Conservation (phyloP, 73 alveolate species). For the Halteria grandinella region DNA sequence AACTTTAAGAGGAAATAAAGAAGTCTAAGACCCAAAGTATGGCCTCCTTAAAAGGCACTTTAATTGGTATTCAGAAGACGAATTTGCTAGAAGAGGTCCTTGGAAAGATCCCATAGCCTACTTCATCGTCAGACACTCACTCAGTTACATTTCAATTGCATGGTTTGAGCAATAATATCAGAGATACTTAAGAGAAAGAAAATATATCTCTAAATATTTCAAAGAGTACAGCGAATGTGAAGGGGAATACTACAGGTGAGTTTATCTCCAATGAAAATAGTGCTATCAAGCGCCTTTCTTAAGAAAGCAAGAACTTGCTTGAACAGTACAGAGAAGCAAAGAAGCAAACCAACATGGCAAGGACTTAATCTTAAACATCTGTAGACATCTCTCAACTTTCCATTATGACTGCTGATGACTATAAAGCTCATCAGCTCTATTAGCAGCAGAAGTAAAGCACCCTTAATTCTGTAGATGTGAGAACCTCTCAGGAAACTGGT, state of each 20-base stretch:
- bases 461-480: too few relatives aligned
- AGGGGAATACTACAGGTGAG: neutral
- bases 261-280: slow-evolving; percentile 1
- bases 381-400: neutral
- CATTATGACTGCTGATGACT: neutral
- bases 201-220: slow-evolving; percentile 28
- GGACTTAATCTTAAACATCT: neutral
- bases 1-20: neutral
- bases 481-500: too few relatives aligned
- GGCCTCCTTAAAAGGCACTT: neutral
- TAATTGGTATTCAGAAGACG: neutral
- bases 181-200: neutral
- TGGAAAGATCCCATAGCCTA: too few relatives aligned
- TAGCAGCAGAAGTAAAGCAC: slow-evolving; percentile 5
- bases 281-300: slow-evolving; percentile 11
- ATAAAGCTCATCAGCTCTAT: neutral
- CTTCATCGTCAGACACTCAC: too few relatives aligned
- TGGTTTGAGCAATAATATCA: neutral
- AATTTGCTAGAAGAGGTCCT: too few relatives aligned
- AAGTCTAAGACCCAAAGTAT: neutral
- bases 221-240: neutral
- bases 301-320: slow-evolving; percentile 36
- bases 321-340: slow-evolving; percentile 43
- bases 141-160: too few relatives aligned
- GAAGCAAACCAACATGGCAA: slow-evolving; percentile 2